Percentiles rank a stretch among this genome's conserved stretches.
These are phyloP conservation scores for Candida alai DNA, from an alignment of 805 yeast genomes.

Conservation along the genomic window DNA sequence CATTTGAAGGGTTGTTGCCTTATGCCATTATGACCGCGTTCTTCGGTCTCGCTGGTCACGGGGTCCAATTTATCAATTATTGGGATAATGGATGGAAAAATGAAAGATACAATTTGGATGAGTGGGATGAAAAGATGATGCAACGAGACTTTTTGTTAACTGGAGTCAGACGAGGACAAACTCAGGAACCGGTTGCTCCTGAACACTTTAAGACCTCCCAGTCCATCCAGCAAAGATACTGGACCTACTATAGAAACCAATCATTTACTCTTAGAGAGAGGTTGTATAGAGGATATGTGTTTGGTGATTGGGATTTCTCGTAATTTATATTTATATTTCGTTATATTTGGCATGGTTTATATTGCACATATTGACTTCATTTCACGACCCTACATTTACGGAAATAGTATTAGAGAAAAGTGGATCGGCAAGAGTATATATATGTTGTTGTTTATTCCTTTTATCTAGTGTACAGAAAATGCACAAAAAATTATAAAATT, in stretches of 20 bases:
- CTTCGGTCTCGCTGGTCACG: conserved; percentile 44
- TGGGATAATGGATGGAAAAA: conserved; percentile 50
- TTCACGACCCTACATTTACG: too few species aligned
- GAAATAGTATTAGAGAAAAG: too few species aligned
- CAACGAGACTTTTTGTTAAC: conserved; percentile 76
- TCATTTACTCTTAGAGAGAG: conserved; percentile 45
- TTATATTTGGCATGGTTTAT: too few species aligned
- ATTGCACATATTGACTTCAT: too few species aligned
- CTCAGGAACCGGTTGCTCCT: conserved; percentile 64
- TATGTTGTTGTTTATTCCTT: too few species aligned
- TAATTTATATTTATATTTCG: conserved; percentile 5
- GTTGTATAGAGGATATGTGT: conserved; percentile 43
- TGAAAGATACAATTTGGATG: conserved; percentile 42
- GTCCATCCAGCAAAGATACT: conserved; percentile 33
- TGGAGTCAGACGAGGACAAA: conserved; percentile 68
- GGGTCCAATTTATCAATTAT: conserved; percentile 41
- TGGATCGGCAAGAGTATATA: too few species aligned
- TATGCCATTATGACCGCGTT: conserved; percentile 44
- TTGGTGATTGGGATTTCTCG: conserved; percentile 42
- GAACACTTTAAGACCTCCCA: conserved; percentile 64
- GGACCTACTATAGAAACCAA: conserved; percentile 46
- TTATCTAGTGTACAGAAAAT: too few species aligned
- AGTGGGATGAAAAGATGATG: conserved; percentile 47
- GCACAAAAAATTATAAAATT: too few species aligned
- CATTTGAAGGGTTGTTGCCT: conserved; percentile 46